Base-by-base conservation (phyloP, 441 rosid species). In the Pelargonium citronellum region DNA sequence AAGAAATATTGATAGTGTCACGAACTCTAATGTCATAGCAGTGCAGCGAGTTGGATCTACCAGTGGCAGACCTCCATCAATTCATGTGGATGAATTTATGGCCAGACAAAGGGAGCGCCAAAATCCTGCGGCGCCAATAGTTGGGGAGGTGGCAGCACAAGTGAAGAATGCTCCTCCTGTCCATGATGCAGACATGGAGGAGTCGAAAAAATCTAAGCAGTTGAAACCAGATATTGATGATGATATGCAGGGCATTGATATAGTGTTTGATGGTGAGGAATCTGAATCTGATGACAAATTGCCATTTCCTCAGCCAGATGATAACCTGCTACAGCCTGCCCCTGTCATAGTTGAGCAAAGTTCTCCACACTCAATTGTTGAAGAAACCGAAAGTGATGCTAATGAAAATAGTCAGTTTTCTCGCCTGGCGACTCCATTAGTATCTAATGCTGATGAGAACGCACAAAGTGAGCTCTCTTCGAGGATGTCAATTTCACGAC, bases 51-150 rank as follows among this genome's bases (percentile, higher is more conserved):
- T 71, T 68, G 99, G 96, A 71, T 88, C 96, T 70, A 82, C 90
- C 69, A 89, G 98, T 74, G 99, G 99, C 66, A 87, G 99, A 79
- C 95, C 99, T 78, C 99, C 99, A 17, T 95, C 99, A 55, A 89
- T 95, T 82, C 99, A 91, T 74, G 99, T 95, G 69, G 99, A 95
- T 81, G 98, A 95, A 81, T 95, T 90, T 81, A 91, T 91, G 93
- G 99, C 99, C 67, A 86, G 99, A 74, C 91, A 95, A 77, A 90
- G 95, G 81, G 97, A 90, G 78, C 91, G 97, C 63, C 96, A 87
- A 85, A 91, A 83, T 79, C 81, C 91, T 66, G 64, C 78, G 61
- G 79, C 85, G 55, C 78, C 89, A 65, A 82, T 87, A 37, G 97
- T 83, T 79, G 91, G 89, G 67, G 98, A 92, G 83, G 79, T 89